A percentile compares a stretch with the other conserved stretches of the same genome.
Evolutionary conservation across 768 basidiomycete species (phyloP).

Genomic region (Rubroboletus pulcherrimus): DNA sequence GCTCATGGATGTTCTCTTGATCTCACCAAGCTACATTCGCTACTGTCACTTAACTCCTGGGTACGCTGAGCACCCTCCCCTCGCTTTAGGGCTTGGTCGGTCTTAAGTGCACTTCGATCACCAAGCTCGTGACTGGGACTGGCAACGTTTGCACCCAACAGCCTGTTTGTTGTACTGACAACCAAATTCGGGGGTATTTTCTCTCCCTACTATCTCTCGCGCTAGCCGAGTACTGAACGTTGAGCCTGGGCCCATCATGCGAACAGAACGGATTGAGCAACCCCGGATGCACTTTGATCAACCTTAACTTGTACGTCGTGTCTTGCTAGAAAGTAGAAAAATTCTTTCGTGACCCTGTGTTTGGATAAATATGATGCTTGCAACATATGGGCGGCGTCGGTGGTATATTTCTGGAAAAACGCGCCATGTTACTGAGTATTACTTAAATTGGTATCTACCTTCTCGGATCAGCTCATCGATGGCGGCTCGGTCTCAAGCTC

Average conservation of each 20-base stretch:
- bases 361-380: background rate
- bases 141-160: background rate
- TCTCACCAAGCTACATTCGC: background rate
- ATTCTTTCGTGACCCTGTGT: background rate
- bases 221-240: background rate
- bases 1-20: background rate
- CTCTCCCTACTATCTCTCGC: background rate
- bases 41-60: background rate
- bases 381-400: background rate
- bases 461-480: background rate
- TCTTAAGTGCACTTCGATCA: background rate
- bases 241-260: background rate
- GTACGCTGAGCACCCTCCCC: background rate
- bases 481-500: background rate
- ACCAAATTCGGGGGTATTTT: background rate
- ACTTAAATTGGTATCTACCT: background rate
- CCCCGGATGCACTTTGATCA: background rate
- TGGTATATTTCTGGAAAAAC: too few relatives aligned
- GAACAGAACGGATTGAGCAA: background rate
- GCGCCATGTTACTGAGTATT: background rate
- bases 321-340: background rate
- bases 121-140: background rate
- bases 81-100: background rate
- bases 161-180: background rate
- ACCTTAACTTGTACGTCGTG: background rate